Evolutionary conservation across 768 basidiomycete genomes (phyloP), one percentile per base, ranked within the genome.

Genomic region (Rhizopogon rudus): DNA sequence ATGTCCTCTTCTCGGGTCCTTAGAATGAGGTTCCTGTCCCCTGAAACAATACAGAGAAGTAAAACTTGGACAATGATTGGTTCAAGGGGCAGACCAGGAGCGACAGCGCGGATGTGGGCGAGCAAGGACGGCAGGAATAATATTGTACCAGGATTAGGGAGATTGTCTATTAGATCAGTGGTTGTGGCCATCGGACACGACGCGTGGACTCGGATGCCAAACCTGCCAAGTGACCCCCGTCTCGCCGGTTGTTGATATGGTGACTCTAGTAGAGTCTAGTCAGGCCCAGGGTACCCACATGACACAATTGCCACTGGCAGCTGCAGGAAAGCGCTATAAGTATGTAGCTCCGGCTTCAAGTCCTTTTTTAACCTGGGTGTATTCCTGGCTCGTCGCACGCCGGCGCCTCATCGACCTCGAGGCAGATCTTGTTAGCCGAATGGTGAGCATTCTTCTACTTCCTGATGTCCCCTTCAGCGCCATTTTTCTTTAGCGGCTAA

Each of bases 1-100:
- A 89, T 69, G 56, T 91, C 89, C 53, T 88, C 84, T 58, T 85
- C 83, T 10, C 73, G 75, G 1, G 86, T 81, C 43, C 84, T 77
- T 16, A 91, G 71, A 53, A 91, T 75, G 29, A 91, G 70, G 65
- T 88, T 76, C 58, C 78, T 83, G 60, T 84, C 73, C 1, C 81
- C 81, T 3, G 86, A 76, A 37, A 87, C 71, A 45, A 90, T 73
- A 64, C 80, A 87, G 3, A 86, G 77, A 31, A 90, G 77, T 14
- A 89, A 70, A 20, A 84, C 81, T 64, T 85, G 86, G 20, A 89
- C 68, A 41, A 88, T 77, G 51, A 81, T 77, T 9, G 80, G 75
- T 51, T 90, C 86, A 3, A 88, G 54, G 7, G 84, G 84, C 14
- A 85, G 65, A 8, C 68, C 72, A n/a, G 79, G 72, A 28, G 71